Evolutionary conservation across 106 monocot species (phyloP), one percentile per base, ranked within the genome.

Genomic region (Ottelia alismoides): DNA sequence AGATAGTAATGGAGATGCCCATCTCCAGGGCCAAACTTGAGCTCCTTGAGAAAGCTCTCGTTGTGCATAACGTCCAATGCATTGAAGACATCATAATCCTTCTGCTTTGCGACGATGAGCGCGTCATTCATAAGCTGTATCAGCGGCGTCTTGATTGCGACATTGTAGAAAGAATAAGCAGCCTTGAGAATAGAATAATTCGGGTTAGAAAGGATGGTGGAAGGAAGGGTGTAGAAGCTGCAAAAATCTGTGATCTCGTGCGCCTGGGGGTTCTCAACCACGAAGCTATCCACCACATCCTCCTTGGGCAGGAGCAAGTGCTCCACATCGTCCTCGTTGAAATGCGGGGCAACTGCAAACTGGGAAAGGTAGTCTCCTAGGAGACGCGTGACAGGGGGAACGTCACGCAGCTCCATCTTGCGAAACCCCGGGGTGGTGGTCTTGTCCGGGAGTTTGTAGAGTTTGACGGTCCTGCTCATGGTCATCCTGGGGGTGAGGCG

Each of bases 1-100:
- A 89, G 56, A 44, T 89, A 89, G 53, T 89, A 89, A 56, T 89
- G 88, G 9, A 89, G 79, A 64, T 83, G 83, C 20, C 88, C 88
- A 57, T 87, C 81, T 2, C 87, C 87, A 5, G 77, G 76, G 20
- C 88, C 88, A 65, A 89, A 89, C 65, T 89, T 89, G 26, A 89
- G 71, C 50, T 89, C 88, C 74, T 80, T 89, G 23, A 89, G 48
- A 54, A 89, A 88, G 1, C 58, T 72, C 31, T 83, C 83, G 44
- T 89, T 89, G 3, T 89, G 64, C 88, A 89, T 89, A 19, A 83
- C 71, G 60, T 83, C 83, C 0, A 89, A 63, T 4, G 83, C 88
- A 53, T 89, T 89, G 61, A 80, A 89, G 23, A 89, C 88, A 71
- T 89, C 88, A 56, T 65, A 89, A n/a, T 77, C 83, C 55, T 69